These are phyloP conservation scores for Aspergillus cejpii DNA, from an alignment of 2,329 filamentous ascomycete species.

Conservation along the genomic window DNA sequence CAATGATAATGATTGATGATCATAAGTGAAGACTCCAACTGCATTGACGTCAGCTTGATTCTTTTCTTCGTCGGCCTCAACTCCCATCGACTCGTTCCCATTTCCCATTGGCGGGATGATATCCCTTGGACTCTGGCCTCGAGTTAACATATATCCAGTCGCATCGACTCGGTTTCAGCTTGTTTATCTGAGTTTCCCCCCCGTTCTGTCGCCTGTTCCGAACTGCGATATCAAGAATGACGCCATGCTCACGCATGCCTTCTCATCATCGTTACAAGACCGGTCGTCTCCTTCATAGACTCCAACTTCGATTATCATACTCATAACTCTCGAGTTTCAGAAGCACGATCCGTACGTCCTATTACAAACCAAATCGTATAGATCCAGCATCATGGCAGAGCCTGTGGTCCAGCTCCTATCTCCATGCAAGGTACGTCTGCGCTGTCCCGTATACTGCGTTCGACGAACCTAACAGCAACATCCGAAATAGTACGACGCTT, in stretches of 20 bases:
- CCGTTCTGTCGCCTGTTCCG: background rate
- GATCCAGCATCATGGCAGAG: slow-evolving; percentile 38
- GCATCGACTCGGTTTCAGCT: background rate
- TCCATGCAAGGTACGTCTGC: slow-evolving; percentile 42
- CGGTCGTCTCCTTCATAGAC: background rate
- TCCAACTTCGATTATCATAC: background rate
- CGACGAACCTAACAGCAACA: background rate
- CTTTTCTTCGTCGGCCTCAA: background rate
- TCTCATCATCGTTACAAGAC: background rate
- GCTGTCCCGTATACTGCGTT: background rate
- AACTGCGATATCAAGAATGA: background rate
- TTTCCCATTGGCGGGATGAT: background rate
- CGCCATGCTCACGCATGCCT: background rate
- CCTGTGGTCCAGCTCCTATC: slow-evolving; percentile 51
- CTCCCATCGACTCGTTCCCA: background rate
- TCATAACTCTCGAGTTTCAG: background rate
- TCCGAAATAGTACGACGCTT: slow-evolving; percentile 53
- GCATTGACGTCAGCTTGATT: background rate
- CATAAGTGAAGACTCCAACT: background rate
- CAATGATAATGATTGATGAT: slow-evolving; percentile 1
- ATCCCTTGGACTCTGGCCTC: background rate
- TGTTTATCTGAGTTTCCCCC: background rate
- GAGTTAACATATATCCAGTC: background rate
- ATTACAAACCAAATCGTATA: background rate
- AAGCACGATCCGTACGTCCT: background rate